Evolutionary conservation across 306 rosid genomes (phyloP).

Genomic region (Trifolium subterraneum): DNA sequence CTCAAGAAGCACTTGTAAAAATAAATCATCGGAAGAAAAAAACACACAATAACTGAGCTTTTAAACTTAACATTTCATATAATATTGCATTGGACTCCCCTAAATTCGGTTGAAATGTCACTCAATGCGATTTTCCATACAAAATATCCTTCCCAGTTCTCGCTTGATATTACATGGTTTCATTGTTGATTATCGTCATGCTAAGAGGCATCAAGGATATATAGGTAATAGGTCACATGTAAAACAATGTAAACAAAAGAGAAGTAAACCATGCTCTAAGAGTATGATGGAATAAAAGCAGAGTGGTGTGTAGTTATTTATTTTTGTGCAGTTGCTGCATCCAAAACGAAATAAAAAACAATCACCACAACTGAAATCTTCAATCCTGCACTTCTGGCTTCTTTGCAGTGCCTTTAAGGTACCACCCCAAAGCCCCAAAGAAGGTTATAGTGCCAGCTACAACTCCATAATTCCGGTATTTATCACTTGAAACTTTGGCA

Average conservation of each 20-base stretch:
- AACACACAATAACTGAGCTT: background rate
- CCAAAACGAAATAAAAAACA: constrained; percentile 38
- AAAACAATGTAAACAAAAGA: constrained; percentile 29
- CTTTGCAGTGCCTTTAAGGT: constrained; percentile 77
- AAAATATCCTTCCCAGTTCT: background rate
- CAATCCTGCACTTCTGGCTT: constrained; percentile 92
- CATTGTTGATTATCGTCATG: constrained; percentile 23
- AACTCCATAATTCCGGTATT: constrained; percentile 85
- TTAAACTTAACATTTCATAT: background rate
- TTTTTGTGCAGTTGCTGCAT: constrained; percentile 40
- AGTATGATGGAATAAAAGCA: constrained; percentile 27
- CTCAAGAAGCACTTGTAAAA: background rate
- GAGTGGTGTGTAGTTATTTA: constrained; percentile 42
- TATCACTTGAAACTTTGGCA: constrained; percentile 77
- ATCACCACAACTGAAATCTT: constrained; percentile 36
- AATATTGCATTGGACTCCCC: background rate
- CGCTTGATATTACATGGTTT: background rate
- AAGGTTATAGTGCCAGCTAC: constrained; percentile 72
- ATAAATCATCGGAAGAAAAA: background rate
- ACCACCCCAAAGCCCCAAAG: constrained; percentile 80
- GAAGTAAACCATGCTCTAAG: constrained; percentile 23
- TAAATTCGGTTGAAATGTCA: background rate
- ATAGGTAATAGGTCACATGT: constrained; percentile 10
- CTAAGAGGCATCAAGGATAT: constrained; percentile 27
- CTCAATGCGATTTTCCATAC: background rate